A percentile compares a stretch with the other conserved stretches of the same genome.
These are phyloP conservation scores for Solanum rostratum DNA, from an alignment of 257 asterid species.

Conservation along the genomic window DNA sequence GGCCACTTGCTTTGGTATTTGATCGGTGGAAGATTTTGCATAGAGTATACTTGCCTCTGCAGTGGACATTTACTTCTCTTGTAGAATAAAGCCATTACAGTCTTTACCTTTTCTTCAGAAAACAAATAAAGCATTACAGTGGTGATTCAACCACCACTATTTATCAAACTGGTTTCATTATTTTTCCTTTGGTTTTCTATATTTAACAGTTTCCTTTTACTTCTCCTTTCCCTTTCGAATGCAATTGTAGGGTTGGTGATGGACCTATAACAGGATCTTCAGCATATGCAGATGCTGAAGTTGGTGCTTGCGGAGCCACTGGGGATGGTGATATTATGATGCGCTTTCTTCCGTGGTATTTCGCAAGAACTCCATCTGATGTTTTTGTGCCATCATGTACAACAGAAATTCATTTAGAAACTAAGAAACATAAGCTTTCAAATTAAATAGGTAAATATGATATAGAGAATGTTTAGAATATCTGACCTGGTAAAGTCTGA, in stretches of 20 bases:
- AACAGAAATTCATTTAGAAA: background rate
- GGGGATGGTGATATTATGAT: slow-evolving; percentile 99
- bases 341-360: slow-evolving; percentile 97
- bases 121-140: background rate
- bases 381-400: background rate
- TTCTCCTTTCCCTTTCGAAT: background rate
- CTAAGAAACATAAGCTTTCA: background rate
- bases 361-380: background rate
- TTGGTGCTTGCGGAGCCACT: slow-evolving; percentile 96
- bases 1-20: background rate
- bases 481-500: background rate
- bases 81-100: background rate
- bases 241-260: slow-evolving; percentile 65
- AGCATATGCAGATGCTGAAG: slow-evolving; percentile 81
- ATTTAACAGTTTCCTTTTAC: background rate
- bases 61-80: background rate
- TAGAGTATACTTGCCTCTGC: background rate
- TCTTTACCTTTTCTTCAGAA: background rate
- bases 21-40: background rate
- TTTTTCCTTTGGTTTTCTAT: background rate
- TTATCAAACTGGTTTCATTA: background rate
- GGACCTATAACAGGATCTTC: slow-evolving; percentile 97
- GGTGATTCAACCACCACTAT: background rate
- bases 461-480: background rate
- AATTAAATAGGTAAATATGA: background rate